Conservation (phyloP, 2,329 filamentous ascomycete genomes). For the Drechmeria coniospora region DNA sequence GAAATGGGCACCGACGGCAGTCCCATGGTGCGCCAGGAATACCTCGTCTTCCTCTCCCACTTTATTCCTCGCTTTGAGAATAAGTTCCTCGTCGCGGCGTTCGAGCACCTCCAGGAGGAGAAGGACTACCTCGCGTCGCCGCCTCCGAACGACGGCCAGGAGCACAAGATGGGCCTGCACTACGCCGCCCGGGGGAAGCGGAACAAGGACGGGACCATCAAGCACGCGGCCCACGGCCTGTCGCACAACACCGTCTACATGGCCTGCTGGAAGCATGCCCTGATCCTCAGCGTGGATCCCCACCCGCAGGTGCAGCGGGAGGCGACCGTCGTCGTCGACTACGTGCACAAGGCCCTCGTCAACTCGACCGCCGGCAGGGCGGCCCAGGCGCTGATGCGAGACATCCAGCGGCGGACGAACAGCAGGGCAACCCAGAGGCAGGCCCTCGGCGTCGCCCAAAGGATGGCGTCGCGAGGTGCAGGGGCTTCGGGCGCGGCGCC, state of each 20-base stretch:
- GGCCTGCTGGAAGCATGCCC: slow-evolving; percentile 83
- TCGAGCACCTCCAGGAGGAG: slow-evolving; percentile 79
- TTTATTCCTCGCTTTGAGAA: slow-evolving; percentile 83
- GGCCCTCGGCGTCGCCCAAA: too few species aligned
- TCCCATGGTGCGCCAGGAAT: slow-evolving; percentile 82
- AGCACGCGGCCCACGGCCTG: slow-evolving; percentile 39
- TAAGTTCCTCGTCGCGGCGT: slow-evolving; percentile 83
- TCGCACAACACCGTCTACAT: slow-evolving; percentile 86
- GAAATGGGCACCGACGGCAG: slow-evolving; percentile 91
- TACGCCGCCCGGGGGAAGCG: slow-evolving; percentile 41
- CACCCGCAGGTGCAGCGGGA: slow-evolving; percentile 85
- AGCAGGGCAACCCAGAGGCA: slow-evolving; percentile 28
- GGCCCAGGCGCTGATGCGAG: slow-evolving; percentile 58
- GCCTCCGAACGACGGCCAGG: slow-evolving; percentile 37
- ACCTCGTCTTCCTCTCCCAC: slow-evolving; percentile 83
- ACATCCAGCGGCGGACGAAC: slow-evolving; percentile 43
- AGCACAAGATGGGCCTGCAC: slow-evolving; percentile 47
- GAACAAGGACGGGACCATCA: slow-evolving; percentile 41
- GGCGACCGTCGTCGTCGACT: slow-evolving; percentile 74
- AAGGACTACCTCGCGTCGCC: slow-evolving; percentile 48
- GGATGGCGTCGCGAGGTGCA: too few species aligned
- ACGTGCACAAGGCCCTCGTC: slow-evolving; percentile 62
- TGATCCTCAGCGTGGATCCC: slow-evolving; percentile 84
- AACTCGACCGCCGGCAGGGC: slow-evolving; percentile 59
- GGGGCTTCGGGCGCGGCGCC: slow-evolving; percentile 25